These are phyloP conservation scores for Apiotrichum laibachii DNA, from an alignment of 1,284 basidiomycete species.

Conservation along the genomic window DNA sequence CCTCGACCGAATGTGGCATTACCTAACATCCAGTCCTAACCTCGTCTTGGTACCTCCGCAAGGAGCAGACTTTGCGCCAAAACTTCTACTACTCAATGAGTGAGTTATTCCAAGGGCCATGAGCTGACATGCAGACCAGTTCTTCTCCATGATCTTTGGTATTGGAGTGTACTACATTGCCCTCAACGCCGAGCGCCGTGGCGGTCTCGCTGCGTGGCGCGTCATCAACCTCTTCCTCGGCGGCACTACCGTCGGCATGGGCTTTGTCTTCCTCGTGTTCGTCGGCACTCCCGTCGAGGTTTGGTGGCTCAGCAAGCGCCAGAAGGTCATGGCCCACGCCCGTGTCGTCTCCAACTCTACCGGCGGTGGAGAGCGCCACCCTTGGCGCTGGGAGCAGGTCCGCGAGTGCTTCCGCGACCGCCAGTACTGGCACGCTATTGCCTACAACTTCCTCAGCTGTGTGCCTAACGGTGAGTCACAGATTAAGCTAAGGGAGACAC, in stretches of 20 bases:
- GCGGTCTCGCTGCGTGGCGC: conserved; percentile 32
- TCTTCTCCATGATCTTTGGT: conserved; percentile 28
- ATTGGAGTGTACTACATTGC: conserved; percentile 31
- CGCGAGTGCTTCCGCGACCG: conserved; percentile 27
- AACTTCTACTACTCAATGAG: conserved; percentile 33
- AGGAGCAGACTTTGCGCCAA: conserved; percentile 23
- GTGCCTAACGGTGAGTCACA: neutral
- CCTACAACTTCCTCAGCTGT: conserved; percentile 26
- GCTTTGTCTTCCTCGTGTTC: conserved; percentile 29
- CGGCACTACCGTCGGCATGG: conserved; percentile 28
- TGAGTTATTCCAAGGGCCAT: neutral
- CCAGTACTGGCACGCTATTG: conserved; percentile 23
- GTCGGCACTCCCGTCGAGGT: conserved; percentile 33
- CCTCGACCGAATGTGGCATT: neutral
- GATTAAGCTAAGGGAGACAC: no score
- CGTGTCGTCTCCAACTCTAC: conserved; percentile 27
- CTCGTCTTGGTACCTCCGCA: conserved; percentile 30
- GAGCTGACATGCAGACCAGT: conserved; percentile 20
- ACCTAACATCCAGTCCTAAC: conserved; percentile 15
- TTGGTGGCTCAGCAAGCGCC: conserved; percentile 29
- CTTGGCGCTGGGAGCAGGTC: conserved; percentile 33
- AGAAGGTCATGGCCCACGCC: conserved; percentile 34
- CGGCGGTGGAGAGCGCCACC: conserved; percentile 21
- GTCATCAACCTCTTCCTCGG: conserved; percentile 41
- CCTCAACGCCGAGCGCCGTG: conserved; percentile 16